Percentiles rank a stretch among this genome's conserved stretches.
These are phyloP conservation scores for Linum trigynum DNA, from an alignment of 345 rosid genomes.

Conservation along the genomic window DNA sequence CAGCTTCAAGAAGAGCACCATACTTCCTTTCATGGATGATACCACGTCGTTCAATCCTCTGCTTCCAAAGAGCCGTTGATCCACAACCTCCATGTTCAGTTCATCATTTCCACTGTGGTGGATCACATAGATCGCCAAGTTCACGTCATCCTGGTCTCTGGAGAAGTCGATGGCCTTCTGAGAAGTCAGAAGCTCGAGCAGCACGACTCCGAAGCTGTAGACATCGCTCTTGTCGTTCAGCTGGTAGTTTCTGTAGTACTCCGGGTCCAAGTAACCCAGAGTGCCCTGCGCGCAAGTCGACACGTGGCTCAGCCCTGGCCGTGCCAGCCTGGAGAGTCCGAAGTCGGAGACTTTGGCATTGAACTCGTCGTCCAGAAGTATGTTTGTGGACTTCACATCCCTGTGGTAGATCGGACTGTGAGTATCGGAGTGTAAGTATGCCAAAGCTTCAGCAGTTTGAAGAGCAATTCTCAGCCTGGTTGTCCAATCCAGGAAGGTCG, in stretches of 20 bases:
- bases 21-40: constrained; percentile 9
- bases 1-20: constrained; percentile 31
- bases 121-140: constrained; percentile 35
- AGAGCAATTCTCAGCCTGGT: constrained; percentile 39
- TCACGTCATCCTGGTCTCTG: constrained; percentile 39
- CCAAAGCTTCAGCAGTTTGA: constrained; percentile 52
- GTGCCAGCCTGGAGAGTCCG: constrained; percentile 51
- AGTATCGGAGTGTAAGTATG: constrained; percentile 50
- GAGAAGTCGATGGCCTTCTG: constrained; percentile 45
- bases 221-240: constrained; percentile 53
- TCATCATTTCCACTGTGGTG: constrained; percentile 25
- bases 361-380: constrained; percentile 35
- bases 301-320: constrained; percentile 49
- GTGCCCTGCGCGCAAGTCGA: constrained; percentile 66
- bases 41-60: not conserved
- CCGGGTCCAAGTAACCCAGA: constrained; percentile 56
- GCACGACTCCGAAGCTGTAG: constrained; percentile 48
- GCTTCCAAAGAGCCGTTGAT: constrained; percentile 27
- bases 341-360: constrained; percentile 49
- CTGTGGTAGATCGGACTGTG: constrained; percentile 49
- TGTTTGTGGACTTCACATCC: constrained; percentile 58
- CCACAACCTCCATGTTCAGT: constrained; percentile 34
- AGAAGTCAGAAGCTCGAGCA: constrained; percentile 50
- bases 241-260: constrained; percentile 51
- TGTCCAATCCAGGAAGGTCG: constrained; percentile 35